Conservation (phyloP, 306 rosid genomes). For the Trifolium repens region DNA sequence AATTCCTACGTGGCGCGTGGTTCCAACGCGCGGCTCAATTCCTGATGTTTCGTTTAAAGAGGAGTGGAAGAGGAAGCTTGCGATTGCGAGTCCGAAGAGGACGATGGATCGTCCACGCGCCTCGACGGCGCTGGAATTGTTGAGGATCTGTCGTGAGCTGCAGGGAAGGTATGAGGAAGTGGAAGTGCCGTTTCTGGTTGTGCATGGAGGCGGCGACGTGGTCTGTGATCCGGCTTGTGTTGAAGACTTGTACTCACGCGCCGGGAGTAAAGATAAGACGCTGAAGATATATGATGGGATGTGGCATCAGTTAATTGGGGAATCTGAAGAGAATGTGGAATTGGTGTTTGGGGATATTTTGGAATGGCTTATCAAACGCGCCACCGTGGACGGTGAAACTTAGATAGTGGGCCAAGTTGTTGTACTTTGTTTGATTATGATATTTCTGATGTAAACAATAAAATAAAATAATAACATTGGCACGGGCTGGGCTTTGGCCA, state of each 20-base stretch:
- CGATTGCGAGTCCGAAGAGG: slow-evolving; percentile 74
- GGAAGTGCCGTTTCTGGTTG: slow-evolving; percentile 74
- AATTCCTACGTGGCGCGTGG: slow-evolving; percentile 89
- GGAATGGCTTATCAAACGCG: slow-evolving; percentile 59
- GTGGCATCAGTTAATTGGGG: slow-evolving; percentile 95
- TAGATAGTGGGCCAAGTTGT: not conserved
- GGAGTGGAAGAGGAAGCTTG: slow-evolving; percentile 87
- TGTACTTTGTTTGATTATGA: no score
- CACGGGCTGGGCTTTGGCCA: no score
- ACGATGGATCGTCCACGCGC: slow-evolving; percentile 77
- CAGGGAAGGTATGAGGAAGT: slow-evolving; percentile 86
- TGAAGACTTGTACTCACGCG: slow-evolving; percentile 69
- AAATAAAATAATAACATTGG: no score
- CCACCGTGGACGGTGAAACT: slow-evolving; percentile 36
- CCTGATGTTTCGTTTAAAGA: slow-evolving; percentile 82
- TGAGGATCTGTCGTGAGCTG: slow-evolving; percentile 81
- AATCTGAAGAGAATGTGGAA: slow-evolving; percentile 63
- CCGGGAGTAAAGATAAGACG: slow-evolving; percentile 84
- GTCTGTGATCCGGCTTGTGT: slow-evolving; percentile 88
- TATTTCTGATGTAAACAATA: no score
- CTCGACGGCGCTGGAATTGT: slow-evolving; percentile 81
- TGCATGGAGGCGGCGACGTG: slow-evolving; percentile 77
- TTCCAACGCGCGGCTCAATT: slow-evolving; percentile 85
- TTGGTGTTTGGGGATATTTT: slow-evolving; percentile 74
- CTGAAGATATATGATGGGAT: slow-evolving; percentile 69